These are phyloP conservation scores for Pyricularia sp. DNA, from an alignment of 2,329 filamentous ascomycete species.

Conservation along the genomic window DNA sequence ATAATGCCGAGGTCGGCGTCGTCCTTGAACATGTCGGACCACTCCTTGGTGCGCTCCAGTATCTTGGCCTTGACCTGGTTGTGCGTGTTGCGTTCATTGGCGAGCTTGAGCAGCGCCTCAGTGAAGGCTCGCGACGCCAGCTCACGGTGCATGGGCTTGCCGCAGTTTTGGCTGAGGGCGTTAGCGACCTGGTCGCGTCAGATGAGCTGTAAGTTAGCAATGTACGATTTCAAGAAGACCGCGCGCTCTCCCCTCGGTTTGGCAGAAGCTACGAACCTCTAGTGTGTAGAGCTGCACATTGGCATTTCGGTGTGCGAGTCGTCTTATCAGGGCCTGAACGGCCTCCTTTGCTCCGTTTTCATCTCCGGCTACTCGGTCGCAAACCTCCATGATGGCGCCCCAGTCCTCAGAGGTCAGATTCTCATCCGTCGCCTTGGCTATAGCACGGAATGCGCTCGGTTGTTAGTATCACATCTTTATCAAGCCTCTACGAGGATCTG, in stretches of 20 bases:
- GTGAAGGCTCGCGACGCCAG: slow-evolving; percentile 88
- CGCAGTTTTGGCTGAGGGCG: slow-evolving; percentile 86
- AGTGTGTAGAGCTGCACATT: slow-evolving; percentile 95
- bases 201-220: slow-evolving; percentile 6
- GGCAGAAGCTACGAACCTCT: slow-evolving; percentile 44
- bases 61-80: slow-evolving; percentile 96
- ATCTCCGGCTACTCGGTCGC: slow-evolving; percentile 48
- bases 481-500: background rate
- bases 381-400: slow-evolving; percentile 55
- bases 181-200: slow-evolving; percentile 61
- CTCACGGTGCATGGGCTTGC: slow-evolving; percentile 77
- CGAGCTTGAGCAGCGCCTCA: slow-evolving; percentile 81
- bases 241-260: slow-evolving; percentile 4
- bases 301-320: slow-evolving; percentile 85
- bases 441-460: background rate
- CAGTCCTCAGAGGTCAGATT: slow-evolving; percentile 81
- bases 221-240: background rate
- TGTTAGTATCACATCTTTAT: background rate
- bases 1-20: slow-evolving; percentile 94
- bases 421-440: slow-evolving; percentile 83
- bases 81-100: slow-evolving; percentile 91
- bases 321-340: slow-evolving; percentile 83
- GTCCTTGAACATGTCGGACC: slow-evolving; percentile 86
- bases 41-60: slow-evolving; percentile 89
- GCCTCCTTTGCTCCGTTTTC: slow-evolving; percentile 65